Conservation (phyloP, 306 rosid genomes). For the Casuarina equisetifolia region DNA sequence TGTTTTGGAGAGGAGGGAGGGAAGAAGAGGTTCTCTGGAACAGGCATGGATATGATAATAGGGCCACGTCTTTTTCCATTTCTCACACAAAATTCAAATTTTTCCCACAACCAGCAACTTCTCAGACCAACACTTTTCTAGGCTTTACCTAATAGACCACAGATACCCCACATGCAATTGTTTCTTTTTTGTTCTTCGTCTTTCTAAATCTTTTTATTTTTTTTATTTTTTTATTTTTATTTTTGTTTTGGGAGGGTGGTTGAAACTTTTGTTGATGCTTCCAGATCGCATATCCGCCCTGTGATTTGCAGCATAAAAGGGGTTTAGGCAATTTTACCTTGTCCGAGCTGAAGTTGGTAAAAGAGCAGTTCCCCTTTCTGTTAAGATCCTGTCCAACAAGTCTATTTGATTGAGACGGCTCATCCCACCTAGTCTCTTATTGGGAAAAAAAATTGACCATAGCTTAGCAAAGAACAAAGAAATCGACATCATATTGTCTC, state of each 20-base stretch:
- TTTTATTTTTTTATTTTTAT: no score
- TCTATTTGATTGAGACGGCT: conserved; percentile 10
- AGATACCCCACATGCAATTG: background rate
- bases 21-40: conserved; percentile 23
- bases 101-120: conserved; percentile 41
- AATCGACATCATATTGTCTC: conserved; percentile 14
- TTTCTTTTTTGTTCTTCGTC: no score
- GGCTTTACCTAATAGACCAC: background rate
- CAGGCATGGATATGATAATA: conserved; percentile 40
- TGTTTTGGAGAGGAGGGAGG: conserved; percentile 30
- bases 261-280: no score
- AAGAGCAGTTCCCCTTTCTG: no score
- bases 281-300: no score
- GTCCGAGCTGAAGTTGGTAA: no score
- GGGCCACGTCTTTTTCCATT: conserved; percentile 4
- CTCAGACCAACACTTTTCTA: background rate
- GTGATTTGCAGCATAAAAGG: background rate
- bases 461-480: background rate
- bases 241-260: no score
- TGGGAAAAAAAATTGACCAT: conserved; percentile 25
- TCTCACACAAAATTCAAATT: conserved; percentile 16
- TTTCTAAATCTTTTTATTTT: no score
- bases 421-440: conserved; percentile 4
- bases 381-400: background rate
- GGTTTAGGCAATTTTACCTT: no score